Percentiles rank a stretch among this genome's conserved stretches.
Evolutionary conservation across 176 grass and related monocot species (phyloP).

Genomic region (Luzula sylvatica): DNA sequence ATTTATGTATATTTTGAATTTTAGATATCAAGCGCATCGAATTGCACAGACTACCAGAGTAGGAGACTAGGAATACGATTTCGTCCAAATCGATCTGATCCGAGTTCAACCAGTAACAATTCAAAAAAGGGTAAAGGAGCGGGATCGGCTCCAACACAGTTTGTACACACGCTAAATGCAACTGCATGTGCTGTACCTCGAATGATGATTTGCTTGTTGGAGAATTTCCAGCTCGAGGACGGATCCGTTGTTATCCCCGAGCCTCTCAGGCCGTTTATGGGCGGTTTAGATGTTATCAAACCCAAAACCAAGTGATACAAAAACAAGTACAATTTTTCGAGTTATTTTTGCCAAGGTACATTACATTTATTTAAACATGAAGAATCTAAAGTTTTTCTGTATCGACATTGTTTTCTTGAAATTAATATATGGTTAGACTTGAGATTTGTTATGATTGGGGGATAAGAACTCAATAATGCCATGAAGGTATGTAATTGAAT

Average conservation of each 20-base stretch:
- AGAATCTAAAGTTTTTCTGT: too few species aligned
- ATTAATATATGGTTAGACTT: too few species aligned
- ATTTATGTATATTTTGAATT: too few species aligned
- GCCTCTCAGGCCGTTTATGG: conserved; percentile 59
- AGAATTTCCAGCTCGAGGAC: conserved; percentile 76
- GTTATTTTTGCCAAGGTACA: too few species aligned
- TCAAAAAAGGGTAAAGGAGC: conserved; percentile 56
- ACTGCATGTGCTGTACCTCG: conserved; percentile 81
- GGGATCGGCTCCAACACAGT: conserved; percentile 37
- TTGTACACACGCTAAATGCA: conserved; percentile 78
- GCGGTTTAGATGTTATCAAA: conserved; percentile 37
- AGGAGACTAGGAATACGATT: conserved; percentile 68
- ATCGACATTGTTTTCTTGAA: too few species aligned
- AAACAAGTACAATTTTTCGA: too few species aligned
- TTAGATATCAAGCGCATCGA: conserved; percentile 93
- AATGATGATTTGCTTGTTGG: conserved; percentile 67
- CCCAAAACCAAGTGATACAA: conserved; percentile 28
- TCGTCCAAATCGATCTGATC: conserved; percentile 41
- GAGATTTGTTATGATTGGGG: too few species aligned
- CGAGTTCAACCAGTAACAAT: background rate
- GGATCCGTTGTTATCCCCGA: conserved; percentile 51
- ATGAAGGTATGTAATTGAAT: too few species aligned
- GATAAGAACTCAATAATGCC: too few species aligned
- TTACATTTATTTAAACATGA: too few species aligned
- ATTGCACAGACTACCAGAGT: conserved; percentile 95